Evolutionary conservation across 257 asterid genomes (phyloP).

Genomic region (Lavandula angustifolia): DNA sequence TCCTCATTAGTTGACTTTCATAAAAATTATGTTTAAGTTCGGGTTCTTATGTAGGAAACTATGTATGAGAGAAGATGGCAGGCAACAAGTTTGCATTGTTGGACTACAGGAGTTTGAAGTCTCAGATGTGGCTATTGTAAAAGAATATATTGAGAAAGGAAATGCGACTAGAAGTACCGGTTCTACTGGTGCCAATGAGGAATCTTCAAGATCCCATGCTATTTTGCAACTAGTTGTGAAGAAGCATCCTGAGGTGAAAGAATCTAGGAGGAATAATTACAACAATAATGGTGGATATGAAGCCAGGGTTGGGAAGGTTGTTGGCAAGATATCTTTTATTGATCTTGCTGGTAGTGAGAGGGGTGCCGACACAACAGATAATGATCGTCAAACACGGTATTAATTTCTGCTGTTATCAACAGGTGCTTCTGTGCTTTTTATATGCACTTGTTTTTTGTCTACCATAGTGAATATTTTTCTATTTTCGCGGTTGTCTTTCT

Average conservation of each 20-base stretch:
- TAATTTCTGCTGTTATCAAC: conserved; percentile 26
- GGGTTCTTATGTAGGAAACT: conserved; percentile 61
- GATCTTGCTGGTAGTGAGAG: conserved; percentile 99
- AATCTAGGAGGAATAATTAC: conserved; percentile 60
- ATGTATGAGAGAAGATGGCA: conserved; percentile 97
- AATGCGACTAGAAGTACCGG: conserved; percentile 93
- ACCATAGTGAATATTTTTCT: neutral
- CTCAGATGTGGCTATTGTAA: conserved; percentile 88
- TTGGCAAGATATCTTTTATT: conserved; percentile 93
- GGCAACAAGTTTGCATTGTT: conserved; percentile 97
- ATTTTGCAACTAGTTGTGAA: conserved; percentile 87
- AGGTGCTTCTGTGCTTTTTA: conserved; percentile 21
- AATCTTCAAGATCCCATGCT: conserved; percentile 98
- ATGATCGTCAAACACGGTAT: conserved; percentile 94
- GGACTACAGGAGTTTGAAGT: conserved; percentile 98
- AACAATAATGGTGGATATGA: conserved; percentile 69
- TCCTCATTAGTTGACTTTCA: neutral
- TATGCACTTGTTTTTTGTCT: conserved; percentile 20
- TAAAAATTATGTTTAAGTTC: conserved; percentile 5
- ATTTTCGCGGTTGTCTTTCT: neutral
- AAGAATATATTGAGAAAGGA: conserved; percentile 89
- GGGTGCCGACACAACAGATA: conserved; percentile 99
- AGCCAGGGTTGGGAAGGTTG: conserved; percentile 72
- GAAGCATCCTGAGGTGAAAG: conserved; percentile 89
- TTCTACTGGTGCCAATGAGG: conserved; percentile 98